phyloP scores from a whole-genome alignment of 2,329 filamentous ascomycete species.

The Lachnellula occidentalis region DNA sequence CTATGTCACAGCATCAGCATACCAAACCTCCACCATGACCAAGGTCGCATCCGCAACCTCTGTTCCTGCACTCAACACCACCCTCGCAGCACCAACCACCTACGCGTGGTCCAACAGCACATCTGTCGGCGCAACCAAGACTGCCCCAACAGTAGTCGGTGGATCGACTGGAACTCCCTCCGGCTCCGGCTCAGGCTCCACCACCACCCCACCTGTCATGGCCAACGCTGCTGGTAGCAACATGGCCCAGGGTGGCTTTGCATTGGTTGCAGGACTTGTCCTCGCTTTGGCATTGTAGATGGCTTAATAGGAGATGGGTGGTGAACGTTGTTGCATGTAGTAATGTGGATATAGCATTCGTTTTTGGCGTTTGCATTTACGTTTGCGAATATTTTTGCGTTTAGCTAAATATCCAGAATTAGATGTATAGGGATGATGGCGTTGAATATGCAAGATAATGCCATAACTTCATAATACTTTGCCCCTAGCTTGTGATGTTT shows the following conservation, averaged over 20 bases:
- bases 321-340: not conserved
- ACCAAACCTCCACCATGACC: not conserved
- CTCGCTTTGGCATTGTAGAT: slow-evolving; percentile 24
- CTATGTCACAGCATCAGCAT: not conserved
- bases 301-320: not conserved
- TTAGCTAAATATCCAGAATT: not conserved
- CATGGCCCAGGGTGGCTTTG: slow-evolving; percentile 18
- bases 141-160: no score
- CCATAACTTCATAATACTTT: no score
- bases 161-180: slow-evolving; percentile 1
- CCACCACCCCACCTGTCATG: not conserved
- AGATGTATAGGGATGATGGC: no score
- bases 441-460: no score
- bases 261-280: slow-evolving; percentile 18
- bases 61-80: not conserved
- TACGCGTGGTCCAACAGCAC: no score
- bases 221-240: slow-evolving; percentile 6
- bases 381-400: not conserved
- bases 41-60: not conserved
- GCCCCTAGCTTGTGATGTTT: no score
- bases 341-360: not conserved
- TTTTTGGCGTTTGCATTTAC: not conserved
- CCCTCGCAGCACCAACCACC: not conserved
- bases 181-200: not conserved
- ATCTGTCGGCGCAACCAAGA: slow-evolving; percentile 25